phyloP scores from a whole-genome alignment of 352 stramenopile genomes.

The Phytophthora rubi region DNA sequence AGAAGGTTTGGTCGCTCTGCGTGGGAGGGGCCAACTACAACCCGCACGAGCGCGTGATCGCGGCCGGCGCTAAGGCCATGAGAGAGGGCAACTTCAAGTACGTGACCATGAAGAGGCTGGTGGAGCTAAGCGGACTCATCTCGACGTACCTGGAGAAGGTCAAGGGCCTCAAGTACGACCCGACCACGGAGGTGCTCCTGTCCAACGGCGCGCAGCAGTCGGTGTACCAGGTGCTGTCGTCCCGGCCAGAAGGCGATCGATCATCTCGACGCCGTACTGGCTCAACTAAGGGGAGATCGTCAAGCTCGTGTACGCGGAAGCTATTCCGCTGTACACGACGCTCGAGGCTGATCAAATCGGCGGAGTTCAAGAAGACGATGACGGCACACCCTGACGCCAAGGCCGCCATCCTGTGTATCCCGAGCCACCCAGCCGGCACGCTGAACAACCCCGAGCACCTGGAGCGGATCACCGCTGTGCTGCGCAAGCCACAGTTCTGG shows the following conservation, averaged over 20 bases:
- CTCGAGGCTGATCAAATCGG: conserved; percentile 86
- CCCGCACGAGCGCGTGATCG: too few species aligned
- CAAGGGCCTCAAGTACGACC: conserved; percentile 92
- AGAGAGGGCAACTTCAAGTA: too few species aligned
- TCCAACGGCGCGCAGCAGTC: conserved; percentile 97
- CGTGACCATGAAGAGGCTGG: conserved; percentile 80
- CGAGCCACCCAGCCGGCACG: conserved; percentile 93
- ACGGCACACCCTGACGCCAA: conserved; percentile 68
- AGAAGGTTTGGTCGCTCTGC: too few species aligned
- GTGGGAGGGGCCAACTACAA: too few species aligned
- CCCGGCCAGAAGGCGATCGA: conserved; percentile 90
- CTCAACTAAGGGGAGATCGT: conserved; percentile 97
- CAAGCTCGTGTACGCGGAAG: conserved; percentile 85
- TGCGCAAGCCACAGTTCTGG: conserved; percentile 64
- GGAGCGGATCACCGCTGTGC: conserved; percentile 53
- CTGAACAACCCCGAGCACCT: conserved; percentile 69
- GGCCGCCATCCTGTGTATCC: conserved; percentile 95
- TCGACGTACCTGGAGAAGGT: conserved; percentile 85
- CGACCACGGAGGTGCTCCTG: conserved; percentile 93
- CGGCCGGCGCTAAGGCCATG: too few species aligned
- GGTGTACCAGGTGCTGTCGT: conserved; percentile 91
- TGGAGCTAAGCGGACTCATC: conserved; percentile 91
- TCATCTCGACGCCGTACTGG: conserved; percentile 97
- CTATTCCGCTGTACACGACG: conserved; percentile 91
- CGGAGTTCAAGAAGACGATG: conserved; percentile 73